Conservation (phyloP, 495 filamentous ascomycete genomes). For the Podospora australis region DNA sequence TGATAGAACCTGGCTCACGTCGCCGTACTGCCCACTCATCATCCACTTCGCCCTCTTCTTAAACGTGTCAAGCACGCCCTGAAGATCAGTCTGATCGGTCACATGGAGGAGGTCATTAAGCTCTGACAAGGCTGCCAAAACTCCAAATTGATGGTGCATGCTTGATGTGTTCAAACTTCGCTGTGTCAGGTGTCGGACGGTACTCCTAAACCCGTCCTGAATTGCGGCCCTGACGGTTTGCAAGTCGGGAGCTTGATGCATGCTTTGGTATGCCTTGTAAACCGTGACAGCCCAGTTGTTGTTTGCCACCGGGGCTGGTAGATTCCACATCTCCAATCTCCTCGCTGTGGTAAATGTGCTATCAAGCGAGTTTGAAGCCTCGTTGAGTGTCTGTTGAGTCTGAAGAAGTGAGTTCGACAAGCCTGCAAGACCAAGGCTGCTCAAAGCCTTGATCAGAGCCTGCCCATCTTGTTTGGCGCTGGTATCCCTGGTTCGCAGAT, state of each 20-base stretch:
- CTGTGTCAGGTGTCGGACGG: slow-evolving; percentile 51
- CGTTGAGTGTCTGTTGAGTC: slow-evolving; percentile 50
- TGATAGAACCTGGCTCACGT: slow-evolving; percentile 73
- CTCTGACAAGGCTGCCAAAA: slow-evolving; percentile 73
- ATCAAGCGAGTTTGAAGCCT: slow-evolving; percentile 51
- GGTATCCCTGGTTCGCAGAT: slow-evolving; percentile 51
- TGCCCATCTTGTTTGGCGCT: slow-evolving; percentile 38
- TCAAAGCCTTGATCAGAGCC: slow-evolving; percentile 55
- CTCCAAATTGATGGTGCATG: slow-evolving; percentile 58
- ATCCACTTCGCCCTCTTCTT: slow-evolving; percentile 66
- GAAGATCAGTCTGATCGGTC: slow-evolving; percentile 50
- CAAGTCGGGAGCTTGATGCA: slow-evolving; percentile 60
- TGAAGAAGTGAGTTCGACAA: slow-evolving; percentile 67
- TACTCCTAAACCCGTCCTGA: slow-evolving; percentile 57
- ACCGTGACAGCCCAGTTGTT: slow-evolving; percentile 58
- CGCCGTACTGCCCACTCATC: slow-evolving; percentile 65
- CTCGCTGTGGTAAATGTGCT: slow-evolving; percentile 75
- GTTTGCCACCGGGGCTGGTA: slow-evolving; percentile 61
- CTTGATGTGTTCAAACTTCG: slow-evolving; percentile 51
- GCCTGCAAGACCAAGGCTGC: slow-evolving; percentile 61
- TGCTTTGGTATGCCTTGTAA: slow-evolving; percentile 71
- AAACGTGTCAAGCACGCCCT: slow-evolving; percentile 56
- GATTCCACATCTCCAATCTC: slow-evolving; percentile 87
- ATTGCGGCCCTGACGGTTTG: slow-evolving; percentile 44
- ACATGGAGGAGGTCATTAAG: slow-evolving; percentile 68